A percentile compares a stretch with the other conserved stretches of the same genome.
Conservation (phyloP, 306 rosid genomes). For the Citrullus amarus region DNA sequence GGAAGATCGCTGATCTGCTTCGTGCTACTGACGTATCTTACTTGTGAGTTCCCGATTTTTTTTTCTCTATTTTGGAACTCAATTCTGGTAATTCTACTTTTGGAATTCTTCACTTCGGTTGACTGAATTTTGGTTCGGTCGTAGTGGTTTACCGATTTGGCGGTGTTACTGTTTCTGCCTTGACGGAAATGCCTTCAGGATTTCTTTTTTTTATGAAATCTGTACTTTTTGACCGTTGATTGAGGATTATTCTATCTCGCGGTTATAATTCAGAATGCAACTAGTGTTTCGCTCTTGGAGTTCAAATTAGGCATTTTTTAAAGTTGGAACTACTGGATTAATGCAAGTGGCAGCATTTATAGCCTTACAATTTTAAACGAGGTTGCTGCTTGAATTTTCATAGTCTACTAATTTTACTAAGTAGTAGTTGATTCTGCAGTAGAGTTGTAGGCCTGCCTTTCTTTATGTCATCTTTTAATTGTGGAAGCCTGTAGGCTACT, state of each 20-base stretch:
- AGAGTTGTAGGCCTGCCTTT: not conserved
- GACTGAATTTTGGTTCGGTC: conserved; percentile 3
- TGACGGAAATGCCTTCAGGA: not conserved
- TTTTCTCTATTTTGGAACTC: not conserved
- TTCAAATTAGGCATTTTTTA: not conserved
- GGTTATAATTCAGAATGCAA: not conserved
- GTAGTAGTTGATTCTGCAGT: not conserved
- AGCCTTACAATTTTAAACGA: not conserved
- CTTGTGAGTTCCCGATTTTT: conserved; percentile 38
- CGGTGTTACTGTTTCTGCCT: not conserved
- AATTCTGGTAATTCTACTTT: conserved; percentile 16
- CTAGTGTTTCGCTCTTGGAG: not conserved
- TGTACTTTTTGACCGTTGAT: not conserved
- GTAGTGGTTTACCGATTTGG: not conserved
- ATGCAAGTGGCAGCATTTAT: not conserved
- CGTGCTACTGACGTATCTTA: conserved; percentile 74
- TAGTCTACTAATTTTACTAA: not conserved
- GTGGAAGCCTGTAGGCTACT: not conserved
- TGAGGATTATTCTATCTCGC: not conserved
- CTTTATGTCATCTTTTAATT: not conserved
- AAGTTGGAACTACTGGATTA: not conserved
- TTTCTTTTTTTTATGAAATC: not conserved
- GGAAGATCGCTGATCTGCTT: conserved; percentile 79
- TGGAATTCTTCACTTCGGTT: conserved; percentile 6
- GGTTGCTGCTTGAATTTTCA: not conserved